Percentiles rank a stretch among this genome's conserved stretches.
Evolutionary conservation across 371 early-diverging fungal genomes (phyloP).

Genomic region (Apophysomyces trapeziformis): DNA sequence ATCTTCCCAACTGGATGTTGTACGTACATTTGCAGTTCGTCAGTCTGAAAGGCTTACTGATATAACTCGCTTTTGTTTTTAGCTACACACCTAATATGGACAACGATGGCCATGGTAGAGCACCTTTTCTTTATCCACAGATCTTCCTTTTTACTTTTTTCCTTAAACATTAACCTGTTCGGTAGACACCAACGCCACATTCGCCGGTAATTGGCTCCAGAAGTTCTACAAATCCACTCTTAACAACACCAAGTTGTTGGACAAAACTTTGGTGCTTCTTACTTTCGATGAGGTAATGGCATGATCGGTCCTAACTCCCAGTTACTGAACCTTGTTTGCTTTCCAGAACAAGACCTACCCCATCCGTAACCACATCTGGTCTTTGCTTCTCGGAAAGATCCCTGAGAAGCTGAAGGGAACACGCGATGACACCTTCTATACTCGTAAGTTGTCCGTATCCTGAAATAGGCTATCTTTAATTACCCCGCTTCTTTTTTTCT

Average conservation of each 20-base stretch:
- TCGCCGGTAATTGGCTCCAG: constrained; percentile 37
- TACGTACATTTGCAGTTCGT: constrained; percentile 19
- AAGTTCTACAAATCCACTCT: constrained; percentile 32
- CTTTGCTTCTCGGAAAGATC: constrained; percentile 33
- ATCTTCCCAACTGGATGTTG: constrained; percentile 42
- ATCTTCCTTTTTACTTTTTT: neutral
- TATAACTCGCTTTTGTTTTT: neutral
- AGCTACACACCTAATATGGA: constrained; percentile 38
- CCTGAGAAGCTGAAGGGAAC: constrained; percentile 40
- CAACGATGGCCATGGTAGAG: constrained; percentile 35
- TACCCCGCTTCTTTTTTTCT: neutral
- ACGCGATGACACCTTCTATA: constrained; percentile 57
- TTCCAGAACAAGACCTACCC: constrained; percentile 24
- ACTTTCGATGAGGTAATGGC: constrained; percentile 35
- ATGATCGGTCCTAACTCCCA: neutral
- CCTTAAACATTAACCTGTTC: no score
- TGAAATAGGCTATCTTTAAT: neutral
- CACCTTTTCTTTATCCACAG: neutral
- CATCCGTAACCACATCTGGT: constrained; percentile 37
- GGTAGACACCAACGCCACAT: constrained; percentile 33
- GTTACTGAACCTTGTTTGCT: neutral
- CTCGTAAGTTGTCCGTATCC: constrained; percentile 34
- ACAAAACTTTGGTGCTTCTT: constrained; percentile 31
- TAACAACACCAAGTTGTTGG: constrained; percentile 25
- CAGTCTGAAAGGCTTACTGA: neutral